Evolutionary conservation across 202 grass and related monocot genomes (phyloP).

Genomic region (Panicum hallii): DNA sequence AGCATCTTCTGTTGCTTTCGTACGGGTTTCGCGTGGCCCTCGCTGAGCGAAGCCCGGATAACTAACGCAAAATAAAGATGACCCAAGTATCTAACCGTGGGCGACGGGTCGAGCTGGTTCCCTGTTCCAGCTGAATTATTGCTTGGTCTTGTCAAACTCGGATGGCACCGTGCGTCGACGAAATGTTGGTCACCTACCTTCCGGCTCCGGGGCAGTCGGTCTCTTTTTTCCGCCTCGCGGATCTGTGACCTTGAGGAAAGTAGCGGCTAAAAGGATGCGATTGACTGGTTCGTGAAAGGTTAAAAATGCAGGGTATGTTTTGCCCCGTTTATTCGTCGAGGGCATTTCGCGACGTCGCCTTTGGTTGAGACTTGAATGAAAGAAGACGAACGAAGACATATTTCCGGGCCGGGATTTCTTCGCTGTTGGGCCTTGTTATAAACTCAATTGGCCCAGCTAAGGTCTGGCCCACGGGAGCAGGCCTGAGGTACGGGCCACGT

Average conservation of each 20-base stretch:
- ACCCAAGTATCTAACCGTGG: neutral
- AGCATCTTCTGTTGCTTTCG: neutral
- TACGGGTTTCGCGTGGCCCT: neutral
- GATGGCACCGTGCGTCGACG: constrained; percentile 16
- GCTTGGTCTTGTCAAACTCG: constrained; percentile 6
- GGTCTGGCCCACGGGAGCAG: neutral
- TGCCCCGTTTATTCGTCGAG: no score
- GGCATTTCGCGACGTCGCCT: no score
- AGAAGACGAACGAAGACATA: no score
- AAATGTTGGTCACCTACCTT: constrained; percentile 14
- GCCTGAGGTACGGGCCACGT: no score
- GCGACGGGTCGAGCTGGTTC: neutral
- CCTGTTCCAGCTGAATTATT: neutral
- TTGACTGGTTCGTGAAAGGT: neutral
- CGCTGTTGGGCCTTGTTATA: no score
- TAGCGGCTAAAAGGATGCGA: neutral
- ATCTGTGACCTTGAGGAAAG: neutral
- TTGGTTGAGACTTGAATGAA: no score
- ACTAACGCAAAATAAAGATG: neutral
- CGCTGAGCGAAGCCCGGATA: neutral
- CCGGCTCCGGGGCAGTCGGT: neutral
- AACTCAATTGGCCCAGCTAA: neutral
- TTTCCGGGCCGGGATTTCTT: no score
- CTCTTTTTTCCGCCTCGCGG: neutral
- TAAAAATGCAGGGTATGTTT: neutral